Percentiles rank a stretch among this genome's conserved stretches.
phyloP scores from a whole-genome alignment of 2,329 filamentous ascomycete genomes.

The Colletotrichum siamense region DNA sequence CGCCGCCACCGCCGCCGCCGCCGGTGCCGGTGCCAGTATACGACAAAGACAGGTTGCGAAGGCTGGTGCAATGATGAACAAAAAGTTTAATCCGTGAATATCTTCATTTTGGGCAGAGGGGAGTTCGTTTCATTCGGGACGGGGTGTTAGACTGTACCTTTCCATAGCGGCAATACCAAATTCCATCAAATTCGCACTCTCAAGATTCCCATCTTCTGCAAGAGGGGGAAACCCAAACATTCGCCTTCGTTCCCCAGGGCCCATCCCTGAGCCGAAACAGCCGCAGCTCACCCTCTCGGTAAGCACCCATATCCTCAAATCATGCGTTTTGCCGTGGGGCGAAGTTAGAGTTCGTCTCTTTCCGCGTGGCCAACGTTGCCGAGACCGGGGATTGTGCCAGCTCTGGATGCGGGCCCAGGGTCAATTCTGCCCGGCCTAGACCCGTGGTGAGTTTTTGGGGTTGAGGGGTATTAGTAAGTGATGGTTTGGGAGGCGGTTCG shows the following conservation, averaged over 20 bases:
- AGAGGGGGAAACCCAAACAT: background rate
- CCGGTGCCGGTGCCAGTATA: background rate
- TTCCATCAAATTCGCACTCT: background rate
- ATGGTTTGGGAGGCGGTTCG: background rate
- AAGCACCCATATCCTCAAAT: background rate
- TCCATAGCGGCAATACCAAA: background rate
- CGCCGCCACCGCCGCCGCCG: background rate
- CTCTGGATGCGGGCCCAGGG: background rate
- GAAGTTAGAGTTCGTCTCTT: background rate
- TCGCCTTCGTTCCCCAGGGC: background rate
- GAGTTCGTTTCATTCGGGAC: background rate
- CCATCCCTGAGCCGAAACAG: background rate
- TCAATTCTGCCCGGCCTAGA: background rate
- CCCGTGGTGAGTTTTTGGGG: background rate
- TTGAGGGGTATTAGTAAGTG: background rate
- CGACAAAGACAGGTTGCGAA: constrained; percentile 11
- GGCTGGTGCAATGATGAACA: background rate
- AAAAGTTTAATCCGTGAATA: background rate
- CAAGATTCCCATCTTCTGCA: background rate
- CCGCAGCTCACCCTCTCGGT: background rate
- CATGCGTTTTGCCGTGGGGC: background rate
- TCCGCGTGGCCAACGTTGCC: background rate
- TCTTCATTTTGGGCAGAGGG: background rate
- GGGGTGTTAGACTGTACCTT: background rate
- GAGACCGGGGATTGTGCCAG: background rate